Conservation (phyloP, 108 stramenopile genomes). For the Asterionellopsis glacialis region DNA sequence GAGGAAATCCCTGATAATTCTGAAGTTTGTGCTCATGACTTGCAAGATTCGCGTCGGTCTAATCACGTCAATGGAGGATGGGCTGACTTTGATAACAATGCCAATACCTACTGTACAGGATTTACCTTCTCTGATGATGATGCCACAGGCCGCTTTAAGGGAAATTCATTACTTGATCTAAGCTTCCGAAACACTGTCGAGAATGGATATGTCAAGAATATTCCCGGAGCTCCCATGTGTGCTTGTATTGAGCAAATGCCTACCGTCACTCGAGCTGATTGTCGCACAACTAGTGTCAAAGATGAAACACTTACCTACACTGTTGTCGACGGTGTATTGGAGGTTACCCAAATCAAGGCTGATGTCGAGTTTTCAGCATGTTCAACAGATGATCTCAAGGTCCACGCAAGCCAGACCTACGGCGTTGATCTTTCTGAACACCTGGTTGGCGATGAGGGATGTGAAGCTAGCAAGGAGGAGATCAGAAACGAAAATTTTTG, state of each 20-base stretch:
- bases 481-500: constrained; percentile 2
- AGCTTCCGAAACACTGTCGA: constrained; percentile 19
- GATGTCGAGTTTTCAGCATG: neutral
- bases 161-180: constrained; percentile 39
- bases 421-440: neutral
- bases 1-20: constrained; percentile 1
- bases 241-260: constrained; percentile 28
- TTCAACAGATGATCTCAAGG: neutral
- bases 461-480: constrained; percentile 10
- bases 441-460: constrained; percentile 3
- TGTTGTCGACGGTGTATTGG: neutral
- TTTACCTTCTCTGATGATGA: constrained; percentile 19
- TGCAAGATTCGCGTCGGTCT: neutral
- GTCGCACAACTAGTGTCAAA: neutral
- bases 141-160: constrained; percentile 4
- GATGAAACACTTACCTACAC: neutral
- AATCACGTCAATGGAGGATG: constrained; percentile 4
- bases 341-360: neutral
- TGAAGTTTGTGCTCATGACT: constrained; percentile 6
- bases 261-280: neutral
- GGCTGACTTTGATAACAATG: neutral
- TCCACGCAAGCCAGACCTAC: neutral
- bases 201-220: constrained; percentile 29
- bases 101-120: constrained; percentile 36
- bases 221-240: constrained; percentile 44